Conservation (phyloP, 2,329 filamentous ascomycete genomes). For the Epicoccum sorghinum region DNA sequence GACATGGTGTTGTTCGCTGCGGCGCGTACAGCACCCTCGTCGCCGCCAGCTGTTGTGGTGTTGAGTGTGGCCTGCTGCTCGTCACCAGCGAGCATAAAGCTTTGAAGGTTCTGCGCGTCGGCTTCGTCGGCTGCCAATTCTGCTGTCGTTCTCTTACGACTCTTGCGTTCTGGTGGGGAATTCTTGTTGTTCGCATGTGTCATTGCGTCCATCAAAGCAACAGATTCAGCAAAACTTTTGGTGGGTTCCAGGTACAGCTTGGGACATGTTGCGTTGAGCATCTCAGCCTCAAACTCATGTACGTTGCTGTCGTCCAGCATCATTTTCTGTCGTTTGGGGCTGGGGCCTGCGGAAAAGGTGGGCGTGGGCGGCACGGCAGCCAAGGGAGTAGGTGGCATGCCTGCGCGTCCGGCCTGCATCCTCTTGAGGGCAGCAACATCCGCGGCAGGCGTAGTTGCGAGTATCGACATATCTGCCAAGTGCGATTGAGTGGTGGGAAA, state of each 20-base stretch:
- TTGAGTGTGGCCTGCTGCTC: constrained; percentile 72
- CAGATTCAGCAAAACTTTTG: constrained; percentile 69
- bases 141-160: constrained; percentile 88
- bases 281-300: constrained; percentile 75
- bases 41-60: constrained; percentile 64
- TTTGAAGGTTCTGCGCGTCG: constrained; percentile 83
- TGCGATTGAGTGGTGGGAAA: constrained; percentile 80
- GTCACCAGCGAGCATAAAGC: constrained; percentile 91
- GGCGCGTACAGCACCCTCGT: constrained; percentile 68
- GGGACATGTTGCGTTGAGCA: constrained; percentile 74
- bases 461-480: constrained; percentile 76
- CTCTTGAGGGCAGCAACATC: constrained; percentile 58
- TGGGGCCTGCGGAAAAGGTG: constrained; percentile 63
- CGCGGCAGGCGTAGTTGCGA: constrained; percentile 69
- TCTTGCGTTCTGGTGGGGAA: constrained; percentile 81
- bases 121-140: constrained; percentile 96
- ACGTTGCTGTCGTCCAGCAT: constrained; percentile 77
- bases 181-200: constrained; percentile 79
- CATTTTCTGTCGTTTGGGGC: constrained; percentile 75
- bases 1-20: constrained; percentile 76
- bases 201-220: constrained; percentile 72
- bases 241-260: constrained; percentile 81
- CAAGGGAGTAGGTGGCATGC: constrained; percentile 72
- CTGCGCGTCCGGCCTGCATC: constrained; percentile 55
- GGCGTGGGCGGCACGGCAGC: constrained; percentile 60